A percentile compares a stretch with the other conserved stretches of the same genome.
Evolutionary conservation across 305 asterid genomes (phyloP).

Genomic region (Solanum hybrid): DNA sequence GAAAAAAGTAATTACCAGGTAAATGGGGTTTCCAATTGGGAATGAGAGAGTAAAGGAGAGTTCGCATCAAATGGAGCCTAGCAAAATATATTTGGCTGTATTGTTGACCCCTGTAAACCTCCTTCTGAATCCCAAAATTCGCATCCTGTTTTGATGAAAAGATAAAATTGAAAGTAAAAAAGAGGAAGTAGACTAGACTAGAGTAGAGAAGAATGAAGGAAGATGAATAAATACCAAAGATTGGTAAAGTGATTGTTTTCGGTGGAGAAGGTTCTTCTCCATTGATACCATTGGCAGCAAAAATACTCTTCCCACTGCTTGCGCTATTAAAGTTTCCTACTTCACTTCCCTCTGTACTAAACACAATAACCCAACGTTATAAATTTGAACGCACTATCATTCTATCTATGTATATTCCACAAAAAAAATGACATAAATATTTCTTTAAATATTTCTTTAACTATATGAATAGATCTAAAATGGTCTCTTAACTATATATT

Average conservation of each 20-base stretch:
- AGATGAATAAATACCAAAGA: constrained; percentile 38
- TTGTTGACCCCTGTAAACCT: constrained; percentile 87
- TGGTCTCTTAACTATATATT: no score
- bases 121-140: constrained; percentile 58
- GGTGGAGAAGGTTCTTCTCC: constrained; percentile 43
- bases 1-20: constrained; percentile 38
- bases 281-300: constrained; percentile 37
- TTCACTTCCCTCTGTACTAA: not conserved
- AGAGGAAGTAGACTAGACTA: not conserved
- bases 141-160: constrained; percentile 46
- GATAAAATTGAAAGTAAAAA: not conserved
- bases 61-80: constrained; percentile 81
- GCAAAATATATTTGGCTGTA: constrained; percentile 90
- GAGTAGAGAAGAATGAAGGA: not conserved
- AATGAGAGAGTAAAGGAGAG: constrained; percentile 76
- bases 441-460: no score
- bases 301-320: not conserved
- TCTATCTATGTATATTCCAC: no score
- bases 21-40: constrained; percentile 82
- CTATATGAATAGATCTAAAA: no score
- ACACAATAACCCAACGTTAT: not conserved
- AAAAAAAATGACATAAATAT: no score
- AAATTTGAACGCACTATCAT: not conserved
- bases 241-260: constrained; percentile 54
- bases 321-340: not conserved